These are phyloP conservation scores for Turritis glabra DNA, from an alignment of 345 rosid genomes.

Conservation along the genomic window DNA sequence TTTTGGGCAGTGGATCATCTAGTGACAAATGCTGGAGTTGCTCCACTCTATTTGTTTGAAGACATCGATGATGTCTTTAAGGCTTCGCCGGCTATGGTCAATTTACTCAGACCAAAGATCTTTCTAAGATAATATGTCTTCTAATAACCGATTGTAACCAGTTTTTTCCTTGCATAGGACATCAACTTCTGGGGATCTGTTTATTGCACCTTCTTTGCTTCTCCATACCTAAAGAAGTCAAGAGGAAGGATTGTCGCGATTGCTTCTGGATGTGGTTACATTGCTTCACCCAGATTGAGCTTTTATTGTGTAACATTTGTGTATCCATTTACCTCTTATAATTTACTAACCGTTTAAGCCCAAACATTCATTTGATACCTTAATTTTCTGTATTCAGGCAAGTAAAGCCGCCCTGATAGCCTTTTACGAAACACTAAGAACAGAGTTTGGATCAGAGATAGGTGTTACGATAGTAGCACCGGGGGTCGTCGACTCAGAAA, in stretches of 20 bases:
- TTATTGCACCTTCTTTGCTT: constrained; percentile 43
- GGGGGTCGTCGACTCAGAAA: constrained; percentile 43
- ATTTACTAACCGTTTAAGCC: not conserved
- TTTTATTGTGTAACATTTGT: constrained; percentile 43
- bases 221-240: constrained; percentile 44
- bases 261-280: constrained; percentile 49
- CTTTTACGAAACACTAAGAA: constrained; percentile 47
- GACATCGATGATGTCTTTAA: constrained; percentile 48
- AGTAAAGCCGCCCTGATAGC: constrained; percentile 58
- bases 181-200: constrained; percentile 61
- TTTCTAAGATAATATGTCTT: not conserved
- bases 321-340: not conserved
- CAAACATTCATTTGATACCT: not conserved
- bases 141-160: not conserved
- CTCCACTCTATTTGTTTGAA: constrained; percentile 51
- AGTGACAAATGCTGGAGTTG: constrained; percentile 63
- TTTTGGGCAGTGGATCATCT: constrained; percentile 63
- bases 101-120: not conserved
- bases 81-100: constrained; percentile 52
- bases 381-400: constrained; percentile 37
- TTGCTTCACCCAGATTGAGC: constrained; percentile 47
- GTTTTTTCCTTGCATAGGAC: constrained; percentile 35
- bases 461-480: constrained; percentile 60
- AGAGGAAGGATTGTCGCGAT: constrained; percentile 52
- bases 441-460: constrained; percentile 42